These are phyloP conservation scores for Globisporangium orthogonon DNA, from an alignment of 352 stramenopile genomes.

Conservation along the genomic window DNA sequence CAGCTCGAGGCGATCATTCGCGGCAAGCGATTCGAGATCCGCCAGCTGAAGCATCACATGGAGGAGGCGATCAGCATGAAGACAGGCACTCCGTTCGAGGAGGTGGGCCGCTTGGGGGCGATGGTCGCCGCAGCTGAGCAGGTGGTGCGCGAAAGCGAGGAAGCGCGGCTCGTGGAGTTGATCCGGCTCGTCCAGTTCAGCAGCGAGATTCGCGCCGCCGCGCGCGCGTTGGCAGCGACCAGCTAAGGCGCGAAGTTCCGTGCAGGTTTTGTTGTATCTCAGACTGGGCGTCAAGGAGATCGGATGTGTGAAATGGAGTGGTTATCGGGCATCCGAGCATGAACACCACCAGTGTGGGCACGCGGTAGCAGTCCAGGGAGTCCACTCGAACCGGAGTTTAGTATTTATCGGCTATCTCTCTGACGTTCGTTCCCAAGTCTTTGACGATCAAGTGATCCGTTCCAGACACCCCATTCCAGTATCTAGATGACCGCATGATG, in stretches of 20 bases:
- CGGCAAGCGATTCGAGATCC: conserved; percentile 23
- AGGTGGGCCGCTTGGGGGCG: conserved; percentile 43
- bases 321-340: too few species aligned
- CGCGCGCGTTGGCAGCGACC: conserved; percentile 19
- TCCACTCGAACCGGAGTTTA: too few species aligned
- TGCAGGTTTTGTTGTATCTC: neutral
- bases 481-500: too few species aligned
- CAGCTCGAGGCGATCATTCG: conserved; percentile 34
- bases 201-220: conserved; percentile 32
- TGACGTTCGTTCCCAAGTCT: too few species aligned
- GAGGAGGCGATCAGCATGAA: conserved; percentile 56
- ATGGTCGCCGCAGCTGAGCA: conserved; percentile 36
- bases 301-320: too few species aligned
- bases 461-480: too few species aligned
- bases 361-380: too few species aligned
- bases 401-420: too few species aligned
- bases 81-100: conserved; percentile 33
- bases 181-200: conserved; percentile 46
- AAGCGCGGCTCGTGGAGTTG: conserved; percentile 38
- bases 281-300: too few species aligned
- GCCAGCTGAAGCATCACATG: conserved; percentile 38
- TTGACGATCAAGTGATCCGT: too few species aligned
- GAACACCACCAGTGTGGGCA: too few species aligned
- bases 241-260: neutral
- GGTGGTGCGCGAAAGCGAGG: conserved; percentile 34